Conservation (phyloP, 352 stramenopile genomes). For the Nothophytophthora sp. region DNA sequence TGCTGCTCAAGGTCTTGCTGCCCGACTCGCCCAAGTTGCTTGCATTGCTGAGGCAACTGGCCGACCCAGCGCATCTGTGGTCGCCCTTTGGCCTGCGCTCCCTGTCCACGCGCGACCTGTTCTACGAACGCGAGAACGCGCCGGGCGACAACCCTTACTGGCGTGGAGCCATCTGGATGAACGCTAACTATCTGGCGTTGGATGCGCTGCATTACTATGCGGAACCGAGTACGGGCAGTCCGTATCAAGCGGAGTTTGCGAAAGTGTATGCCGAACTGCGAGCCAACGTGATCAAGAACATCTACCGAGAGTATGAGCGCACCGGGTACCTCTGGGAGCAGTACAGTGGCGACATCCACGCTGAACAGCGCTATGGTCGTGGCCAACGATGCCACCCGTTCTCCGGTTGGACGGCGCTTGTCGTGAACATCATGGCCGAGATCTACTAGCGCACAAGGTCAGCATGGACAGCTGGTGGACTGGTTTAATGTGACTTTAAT, state of each 20-base stretch:
- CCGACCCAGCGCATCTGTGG: conserved; percentile 68
- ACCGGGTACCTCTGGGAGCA: conserved; percentile 95
- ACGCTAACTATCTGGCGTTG: conserved; percentile 93
- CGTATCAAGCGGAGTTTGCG: conserved; percentile 44
- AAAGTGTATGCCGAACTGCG: conserved; percentile 55
- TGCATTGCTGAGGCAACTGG: conserved; percentile 58
- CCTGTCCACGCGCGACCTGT: conserved; percentile 78
- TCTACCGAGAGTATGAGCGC: conserved; percentile 80
- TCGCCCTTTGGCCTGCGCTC: conserved; percentile 85
- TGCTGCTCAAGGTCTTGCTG: conserved; percentile 75
- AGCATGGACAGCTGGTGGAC: conserved; percentile 6
- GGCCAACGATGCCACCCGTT: conserved; percentile 93
- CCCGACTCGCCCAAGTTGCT: conserved; percentile 66
- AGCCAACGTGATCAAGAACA: conserved; percentile 58
- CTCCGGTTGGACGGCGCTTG: conserved; percentile 92
- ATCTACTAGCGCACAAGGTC: conserved; percentile 61
- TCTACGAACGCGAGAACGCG: conserved; percentile 90
- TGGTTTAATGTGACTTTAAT: background rate
- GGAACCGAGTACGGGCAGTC: conserved; percentile 32
- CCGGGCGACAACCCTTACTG: conserved; percentile 93
- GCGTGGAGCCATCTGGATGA: conserved; percentile 95
- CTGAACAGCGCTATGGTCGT: conserved; percentile 51
- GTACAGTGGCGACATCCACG: conserved; percentile 84
- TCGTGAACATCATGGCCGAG: conserved; percentile 94
- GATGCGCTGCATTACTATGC: conserved; percentile 83